phyloP scores from a whole-genome alignment of 805 yeast species.

The Metschnikowia koreensis region DNA sequence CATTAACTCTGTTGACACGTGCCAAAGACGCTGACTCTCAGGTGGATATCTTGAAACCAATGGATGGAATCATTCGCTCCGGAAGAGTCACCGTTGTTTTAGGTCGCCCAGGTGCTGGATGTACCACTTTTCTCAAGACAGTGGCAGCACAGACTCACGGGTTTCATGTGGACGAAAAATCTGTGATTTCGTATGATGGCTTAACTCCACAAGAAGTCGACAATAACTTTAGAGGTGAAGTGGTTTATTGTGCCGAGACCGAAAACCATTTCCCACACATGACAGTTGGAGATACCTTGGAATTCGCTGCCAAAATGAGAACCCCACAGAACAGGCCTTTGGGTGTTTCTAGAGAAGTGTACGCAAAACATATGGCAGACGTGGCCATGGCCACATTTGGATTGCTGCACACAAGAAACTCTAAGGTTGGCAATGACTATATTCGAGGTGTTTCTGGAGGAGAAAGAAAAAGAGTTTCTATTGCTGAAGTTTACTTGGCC shows the following conservation, averaged over 20 bases:
- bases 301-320: constrained; percentile 56
- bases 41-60: constrained; percentile 54
- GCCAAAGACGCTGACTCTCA: constrained; percentile 20
- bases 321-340: constrained; percentile 62
- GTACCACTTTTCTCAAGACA: constrained; percentile 62
- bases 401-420: constrained; percentile 50
- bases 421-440: constrained; percentile 61
- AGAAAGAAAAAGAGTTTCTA: constrained; percentile 66
- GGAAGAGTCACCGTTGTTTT: constrained; percentile 67
- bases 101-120: constrained; percentile 80
- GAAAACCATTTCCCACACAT: constrained; percentile 68
- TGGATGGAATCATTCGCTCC: constrained; percentile 61
- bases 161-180: constrained; percentile 44
- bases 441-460: constrained; percentile 73
- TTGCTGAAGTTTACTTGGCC: constrained; percentile 58
- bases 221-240: constrained; percentile 60
- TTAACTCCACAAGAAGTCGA: constrained; percentile 48
- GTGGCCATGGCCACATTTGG: constrained; percentile 49
- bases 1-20: constrained; percentile 18
- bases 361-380: constrained; percentile 41
- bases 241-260: constrained; percentile 63
- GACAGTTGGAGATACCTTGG: constrained; percentile 62
- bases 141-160: constrained; percentile 65
- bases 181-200: constrained; percentile 53
- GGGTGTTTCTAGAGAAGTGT: constrained; percentile 48